phyloP scores from a whole-genome alignment of 1,139 yeast species.

The Arxiozyma heterogenica region DNA sequence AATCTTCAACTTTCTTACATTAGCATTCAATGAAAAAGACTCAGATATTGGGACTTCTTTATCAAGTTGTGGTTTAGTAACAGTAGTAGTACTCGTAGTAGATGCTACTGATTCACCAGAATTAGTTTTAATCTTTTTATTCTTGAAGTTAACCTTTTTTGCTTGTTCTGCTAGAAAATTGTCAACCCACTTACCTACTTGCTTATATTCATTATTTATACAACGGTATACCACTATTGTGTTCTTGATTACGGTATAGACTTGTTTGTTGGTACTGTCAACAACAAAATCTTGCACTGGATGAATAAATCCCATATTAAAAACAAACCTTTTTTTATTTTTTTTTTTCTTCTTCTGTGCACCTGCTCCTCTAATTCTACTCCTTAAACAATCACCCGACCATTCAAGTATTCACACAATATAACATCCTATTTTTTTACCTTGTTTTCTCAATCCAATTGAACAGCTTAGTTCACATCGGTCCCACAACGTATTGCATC shows the following conservation, averaged over 20 bases:
- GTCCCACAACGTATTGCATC: not conserved
- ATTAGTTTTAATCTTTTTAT: slow-evolving; percentile 4
- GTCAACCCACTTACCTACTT: slow-evolving; percentile 53
- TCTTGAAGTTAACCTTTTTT: not conserved
- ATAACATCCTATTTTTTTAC: not conserved
- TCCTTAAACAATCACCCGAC: not conserved
- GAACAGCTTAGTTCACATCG: no score
- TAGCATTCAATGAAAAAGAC: slow-evolving; percentile 27
- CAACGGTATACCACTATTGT: slow-evolving; percentile 40
- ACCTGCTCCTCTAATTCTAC: not conserved
- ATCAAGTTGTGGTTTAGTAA: slow-evolving; percentile 22
- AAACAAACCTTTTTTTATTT: no score
- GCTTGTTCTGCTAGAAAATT: not conserved
- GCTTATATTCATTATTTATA: slow-evolving; percentile 25
- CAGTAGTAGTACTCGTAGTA: slow-evolving; percentile 31
- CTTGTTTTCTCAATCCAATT: no score
- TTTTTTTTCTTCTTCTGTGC: no score
- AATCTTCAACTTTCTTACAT: slow-evolving; percentile 53
- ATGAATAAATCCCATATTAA: slow-evolving; percentile 44
- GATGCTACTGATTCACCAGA: slow-evolving; percentile 1
- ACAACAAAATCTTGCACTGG: slow-evolving; percentile 53
- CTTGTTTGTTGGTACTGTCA: slow-evolving; percentile 36
- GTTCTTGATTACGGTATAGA: slow-evolving; percentile 52
- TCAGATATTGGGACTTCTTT: slow-evolving; percentile 33
- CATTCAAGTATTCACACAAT: not conserved